Evolutionary conservation across 768 basidiomycete species (phyloP), one percentile per base, ranked within the genome.

Genomic region (Rhodotorula sphaerocarpa): DNA sequence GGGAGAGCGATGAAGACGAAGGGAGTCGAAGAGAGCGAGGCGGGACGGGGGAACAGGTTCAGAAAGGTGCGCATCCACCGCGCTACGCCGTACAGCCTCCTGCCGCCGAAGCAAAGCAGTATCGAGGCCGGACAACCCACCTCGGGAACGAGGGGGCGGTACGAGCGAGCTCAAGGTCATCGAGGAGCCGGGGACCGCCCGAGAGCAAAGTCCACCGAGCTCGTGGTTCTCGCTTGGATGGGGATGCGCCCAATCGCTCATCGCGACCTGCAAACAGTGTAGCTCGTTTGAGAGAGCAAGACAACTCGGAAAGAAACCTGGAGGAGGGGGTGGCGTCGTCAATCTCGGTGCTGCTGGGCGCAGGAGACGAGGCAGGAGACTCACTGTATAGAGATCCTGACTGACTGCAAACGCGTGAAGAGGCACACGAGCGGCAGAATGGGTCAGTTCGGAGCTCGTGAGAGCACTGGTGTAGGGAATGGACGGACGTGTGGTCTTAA

Each of bases 41-140:
- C 31, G 31, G n/a, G 30, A 42, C 14, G 20, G 12, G 44, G 43
- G 30, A 52, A 57, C 61, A 57, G 61, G 43, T 51, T 63, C 61
- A 63, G 61, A 52, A 50, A 50, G 56, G 55, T 52, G 45, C 61
- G 56, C 61, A 53, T 63, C 61, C 61, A 57, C 61, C 61, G 56
- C 61, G 55, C 61, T 46, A 46, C 61, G 61, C 43, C 47, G 61
- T 51, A 63, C 61, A 63, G 55, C 55, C 56, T 43, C 55, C 28
- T 39, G 47, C 45, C 27, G 47, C 5, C 48, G 48, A 33, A 31
- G 30, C 25, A 33, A 31, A 16, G 34, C 51, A 21, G 16, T n/a
- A 30, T 16, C 20, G 36, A 41, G 52, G 44, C 51, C 45, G 52
- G 46, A 47, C 43, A 47, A 53, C 50, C 56, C 58, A 59, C 58